These are phyloP conservation scores for Erythrobasidium hasegawianum DNA, from an alignment of 1,284 basidiomycete species.

Conservation along the genomic window DNA sequence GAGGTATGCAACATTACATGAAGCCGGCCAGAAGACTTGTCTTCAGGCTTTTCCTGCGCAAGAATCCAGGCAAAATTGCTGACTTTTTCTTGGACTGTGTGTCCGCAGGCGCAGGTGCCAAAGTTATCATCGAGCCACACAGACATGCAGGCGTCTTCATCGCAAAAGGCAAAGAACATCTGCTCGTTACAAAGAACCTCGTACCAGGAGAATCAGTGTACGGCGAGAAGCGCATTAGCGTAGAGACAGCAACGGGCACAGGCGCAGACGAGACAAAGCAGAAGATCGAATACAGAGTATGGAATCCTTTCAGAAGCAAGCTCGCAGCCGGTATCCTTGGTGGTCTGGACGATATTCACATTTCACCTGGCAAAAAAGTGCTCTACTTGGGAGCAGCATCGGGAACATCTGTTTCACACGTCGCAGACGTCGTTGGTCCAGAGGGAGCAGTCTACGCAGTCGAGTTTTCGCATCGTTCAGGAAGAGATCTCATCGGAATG, in stretches of 20 bases:
- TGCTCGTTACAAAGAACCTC: conserved; percentile 96
- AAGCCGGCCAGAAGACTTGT: not conserved
- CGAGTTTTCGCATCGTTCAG: conserved; percentile 94
- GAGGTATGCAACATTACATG: conserved; percentile 18
- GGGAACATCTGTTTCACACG: conserved; percentile 97
- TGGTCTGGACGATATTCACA: conserved; percentile 90
- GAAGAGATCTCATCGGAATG: conserved; percentile 98
- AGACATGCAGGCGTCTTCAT: conserved; percentile 76
- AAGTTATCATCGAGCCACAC: conserved; percentile 84
- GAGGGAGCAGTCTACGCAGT: conserved; percentile 97
- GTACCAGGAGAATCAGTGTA: conserved; percentile 97
- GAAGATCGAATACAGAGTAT: conserved; percentile 96
- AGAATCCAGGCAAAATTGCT: not conserved
- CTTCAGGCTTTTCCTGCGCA: not conserved
- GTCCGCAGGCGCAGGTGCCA: conserved; percentile 75
- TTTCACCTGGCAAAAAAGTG: conserved; percentile 91
- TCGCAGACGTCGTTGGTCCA: conserved; percentile 96
- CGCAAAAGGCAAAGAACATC: conserved; percentile 71
- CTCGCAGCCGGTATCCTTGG: conserved; percentile 94
- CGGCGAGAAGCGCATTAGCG: conserved; percentile 73
- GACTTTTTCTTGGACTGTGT: conserved; percentile 45
- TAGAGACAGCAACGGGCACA: conserved; percentile 66
- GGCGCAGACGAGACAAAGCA: conserved; percentile 56
- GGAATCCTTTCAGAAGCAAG: conserved; percentile 99
- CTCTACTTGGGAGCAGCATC: conserved; percentile 92